Conservation (phyloP, 129 eudicot genomes). For the Escallonia herrerae region DNA sequence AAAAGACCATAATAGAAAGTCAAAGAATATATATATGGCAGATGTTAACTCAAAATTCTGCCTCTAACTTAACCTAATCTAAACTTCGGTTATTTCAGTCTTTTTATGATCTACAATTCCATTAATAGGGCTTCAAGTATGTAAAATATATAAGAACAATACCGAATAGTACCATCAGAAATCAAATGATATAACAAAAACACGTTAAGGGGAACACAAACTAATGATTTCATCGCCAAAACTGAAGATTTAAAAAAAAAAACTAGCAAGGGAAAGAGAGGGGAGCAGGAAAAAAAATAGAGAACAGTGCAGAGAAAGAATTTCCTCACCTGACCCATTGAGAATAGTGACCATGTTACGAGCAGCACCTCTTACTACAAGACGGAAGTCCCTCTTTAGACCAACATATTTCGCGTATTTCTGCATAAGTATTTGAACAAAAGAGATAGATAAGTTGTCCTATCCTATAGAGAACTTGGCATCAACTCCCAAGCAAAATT, state of each 20-base stretch:
- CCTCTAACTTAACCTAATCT: not conserved
- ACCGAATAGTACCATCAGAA: not conserved
- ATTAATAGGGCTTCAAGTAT: not conserved
- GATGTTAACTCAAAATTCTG: too few relatives aligned
- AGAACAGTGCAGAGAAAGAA: not conserved
- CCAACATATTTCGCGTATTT: slow-evolving; percentile 95
- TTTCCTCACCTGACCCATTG: slow-evolving; percentile 65
- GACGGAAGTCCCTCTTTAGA: slow-evolving; percentile 85
- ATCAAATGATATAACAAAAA: too few relatives aligned
- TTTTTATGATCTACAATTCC: not conserved
- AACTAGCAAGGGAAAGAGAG: not conserved
- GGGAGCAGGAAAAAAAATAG: too few relatives aligned
- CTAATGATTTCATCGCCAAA: not conserved
- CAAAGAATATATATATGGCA: too few relatives aligned
- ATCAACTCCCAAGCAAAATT: not conserved
- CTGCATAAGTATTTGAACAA: slow-evolving; percentile 32
- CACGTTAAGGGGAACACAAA: too few relatives aligned
- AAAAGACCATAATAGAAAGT: too few relatives aligned
- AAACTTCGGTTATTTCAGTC: not conserved
- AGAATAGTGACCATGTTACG: slow-evolving; percentile 87
- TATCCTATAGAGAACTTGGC: not conserved
- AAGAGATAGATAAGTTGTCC: slow-evolving; percentile 4
- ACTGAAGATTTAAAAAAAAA: not conserved
- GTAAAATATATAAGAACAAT: not conserved
- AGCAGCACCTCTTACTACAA: slow-evolving; percentile 97